Percentiles rank a stretch among this genome's conserved stretches.
Evolutionary conservation across 192 early-diverging fungal genomes (phyloP).

Genomic region (Coemansia sp.): DNA sequence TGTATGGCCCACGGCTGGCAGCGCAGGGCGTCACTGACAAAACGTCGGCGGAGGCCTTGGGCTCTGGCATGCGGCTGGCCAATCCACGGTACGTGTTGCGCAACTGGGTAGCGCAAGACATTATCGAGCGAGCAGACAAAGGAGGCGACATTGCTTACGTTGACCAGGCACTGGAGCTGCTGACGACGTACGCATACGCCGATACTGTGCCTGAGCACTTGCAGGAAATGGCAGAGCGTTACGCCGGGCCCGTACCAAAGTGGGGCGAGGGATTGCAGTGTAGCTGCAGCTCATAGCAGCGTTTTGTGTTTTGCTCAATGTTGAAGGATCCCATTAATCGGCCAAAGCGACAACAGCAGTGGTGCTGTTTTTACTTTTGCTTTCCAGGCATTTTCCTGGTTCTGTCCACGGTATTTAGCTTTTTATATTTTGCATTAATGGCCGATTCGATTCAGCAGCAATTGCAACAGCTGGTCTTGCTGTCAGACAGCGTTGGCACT

Average conservation of each 20-base stretch:
- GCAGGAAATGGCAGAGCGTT: slow-evolving; percentile 30
- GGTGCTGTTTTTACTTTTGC: too few relatives aligned
- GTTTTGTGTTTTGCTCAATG: too few relatives aligned
- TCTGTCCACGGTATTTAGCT: too few relatives aligned
- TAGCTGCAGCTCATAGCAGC: slow-evolving; percentile 75
- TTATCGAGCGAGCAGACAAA: slow-evolving; percentile 55
- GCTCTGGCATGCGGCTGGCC: slow-evolving; percentile 57
- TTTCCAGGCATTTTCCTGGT: too few relatives aligned
- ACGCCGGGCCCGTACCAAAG: slow-evolving; percentile 55
- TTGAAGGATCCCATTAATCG: too few relatives aligned
- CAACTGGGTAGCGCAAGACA: slow-evolving; percentile 73
- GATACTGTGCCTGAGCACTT: slow-evolving; percentile 38
- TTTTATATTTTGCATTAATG: slow-evolving; percentile 19
- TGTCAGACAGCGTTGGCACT: slow-evolving; percentile 46
- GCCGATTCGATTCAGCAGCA: slow-evolving; percentile 54
- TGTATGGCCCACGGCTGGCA: slow-evolving; percentile 61
- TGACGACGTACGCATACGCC: slow-evolving; percentile 55
- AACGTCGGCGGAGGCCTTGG: not conserved
- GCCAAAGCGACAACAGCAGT: too few relatives aligned
- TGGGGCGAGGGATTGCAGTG: slow-evolving; percentile 68
- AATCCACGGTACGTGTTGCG: slow-evolving; percentile 80
- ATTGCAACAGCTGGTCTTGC: slow-evolving; percentile 48
- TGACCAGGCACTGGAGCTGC: slow-evolving; percentile 34
- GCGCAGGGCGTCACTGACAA: slow-evolving; percentile 27
- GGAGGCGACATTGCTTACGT: slow-evolving; percentile 37